Evolutionary conservation across 345 rosid species (phyloP).

Genomic region (Erysimum cheiranthoides): DNA sequence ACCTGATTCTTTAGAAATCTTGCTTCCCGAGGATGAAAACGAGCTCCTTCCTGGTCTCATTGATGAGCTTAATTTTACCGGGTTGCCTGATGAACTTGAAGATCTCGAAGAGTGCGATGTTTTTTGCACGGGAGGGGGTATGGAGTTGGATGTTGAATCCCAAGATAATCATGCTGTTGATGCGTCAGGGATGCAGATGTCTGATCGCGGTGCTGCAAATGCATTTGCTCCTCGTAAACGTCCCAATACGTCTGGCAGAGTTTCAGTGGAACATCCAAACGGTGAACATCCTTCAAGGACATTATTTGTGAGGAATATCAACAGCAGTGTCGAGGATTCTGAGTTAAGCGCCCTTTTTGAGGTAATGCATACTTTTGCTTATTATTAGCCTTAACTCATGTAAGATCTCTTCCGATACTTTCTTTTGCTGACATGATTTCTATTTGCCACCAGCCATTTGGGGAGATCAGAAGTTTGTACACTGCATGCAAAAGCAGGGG

Average conservation of each 20-base stretch:
- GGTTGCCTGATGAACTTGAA: slow-evolving; percentile 66
- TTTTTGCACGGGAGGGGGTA: slow-evolving; percentile 85
- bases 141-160: slow-evolving; percentile 78
- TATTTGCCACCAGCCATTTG: slow-evolving; percentile 70
- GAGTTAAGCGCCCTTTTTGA: slow-evolving; percentile 87
- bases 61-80: slow-evolving; percentile 74
- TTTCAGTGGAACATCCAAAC: slow-evolving; percentile 90
- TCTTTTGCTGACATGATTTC: slow-evolving; percentile 23
- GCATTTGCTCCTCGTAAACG: slow-evolving; percentile 51
- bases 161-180: slow-evolving; percentile 57
- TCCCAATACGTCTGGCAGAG: slow-evolving; percentile 68
- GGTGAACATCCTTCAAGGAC: slow-evolving; percentile 99
- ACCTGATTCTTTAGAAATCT: slow-evolving; percentile 52
- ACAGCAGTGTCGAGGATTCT: slow-evolving; percentile 90
- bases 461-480: slow-evolving; percentile 89
- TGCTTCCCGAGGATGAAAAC: slow-evolving; percentile 84
- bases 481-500: slow-evolving; percentile 98
- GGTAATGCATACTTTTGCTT: slow-evolving; percentile 53
- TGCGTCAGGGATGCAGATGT: slow-evolving; percentile 57
- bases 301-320: slow-evolving; percentile 88
- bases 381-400: neutral
- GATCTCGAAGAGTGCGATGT: slow-evolving; percentile 87
- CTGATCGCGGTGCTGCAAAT: slow-evolving; percentile 60
- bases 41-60: slow-evolving; percentile 88
- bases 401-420: neutral